Percentiles rank a stretch among this genome's conserved stretches.
These are phyloP conservation scores for Fusarium metavorans DNA, from an alignment of 2,329 filamentous ascomycete species.

Conservation along the genomic window DNA sequence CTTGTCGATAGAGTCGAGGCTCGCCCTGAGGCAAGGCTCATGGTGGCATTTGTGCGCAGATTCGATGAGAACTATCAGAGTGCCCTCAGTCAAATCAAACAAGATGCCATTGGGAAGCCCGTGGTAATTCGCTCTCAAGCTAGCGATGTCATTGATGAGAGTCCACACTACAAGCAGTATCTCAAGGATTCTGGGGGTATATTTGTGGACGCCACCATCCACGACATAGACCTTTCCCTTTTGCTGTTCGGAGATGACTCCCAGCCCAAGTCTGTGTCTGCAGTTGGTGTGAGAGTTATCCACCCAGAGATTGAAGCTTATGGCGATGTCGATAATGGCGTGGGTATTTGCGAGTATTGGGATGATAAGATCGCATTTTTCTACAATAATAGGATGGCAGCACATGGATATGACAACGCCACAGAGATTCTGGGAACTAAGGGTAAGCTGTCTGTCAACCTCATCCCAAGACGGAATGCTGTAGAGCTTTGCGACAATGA, in stretches of 20 bases:
- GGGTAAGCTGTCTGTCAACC: conserved; percentile 52
- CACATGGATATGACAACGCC: conserved; percentile 56
- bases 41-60: conserved; percentile 13
- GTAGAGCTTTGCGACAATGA: conserved; percentile 38
- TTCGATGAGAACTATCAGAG: conserved; percentile 10
- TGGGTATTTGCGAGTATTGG: conserved; percentile 58
- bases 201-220: conserved; percentile 5
- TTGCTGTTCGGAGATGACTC: conserved; percentile 4
- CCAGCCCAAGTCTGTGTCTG: conserved; percentile 2
- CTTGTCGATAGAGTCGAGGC: background rate
- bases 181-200: conserved; percentile 9
- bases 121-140: conserved; percentile 8
- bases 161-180: conserved; percentile 3
- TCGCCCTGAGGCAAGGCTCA: background rate
- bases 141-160: background rate
- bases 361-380: conserved; percentile 58
- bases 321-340: conserved; percentile 56
- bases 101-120: conserved; percentile 1
- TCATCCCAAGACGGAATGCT: conserved; percentile 42
- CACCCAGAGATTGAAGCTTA: background rate
- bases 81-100: background rate
- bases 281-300: conserved; percentile 4
- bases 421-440: conserved; percentile 57
- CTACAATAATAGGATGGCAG: conserved; percentile 56
- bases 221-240: conserved; percentile 8